Percentiles rank a stretch among this genome's conserved stretches.
Conservation (phyloP, 1,284 basidiomycete species). For the Moniliophthora roreri region DNA sequence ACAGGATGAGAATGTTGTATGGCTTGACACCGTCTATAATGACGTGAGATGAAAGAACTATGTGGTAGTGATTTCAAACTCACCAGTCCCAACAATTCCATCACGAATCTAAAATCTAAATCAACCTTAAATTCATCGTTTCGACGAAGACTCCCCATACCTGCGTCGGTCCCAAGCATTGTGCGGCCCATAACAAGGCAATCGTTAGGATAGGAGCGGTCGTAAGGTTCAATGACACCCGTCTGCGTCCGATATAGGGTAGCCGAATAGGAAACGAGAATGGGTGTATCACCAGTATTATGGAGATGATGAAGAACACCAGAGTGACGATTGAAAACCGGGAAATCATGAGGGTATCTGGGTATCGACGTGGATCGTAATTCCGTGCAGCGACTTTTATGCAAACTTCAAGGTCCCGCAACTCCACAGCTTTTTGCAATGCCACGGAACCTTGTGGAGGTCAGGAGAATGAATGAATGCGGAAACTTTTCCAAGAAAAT, state of each 20-base stretch:
- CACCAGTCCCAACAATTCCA: constrained; percentile 35
- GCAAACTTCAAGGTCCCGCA: background rate
- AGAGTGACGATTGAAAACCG: constrained; percentile 63
- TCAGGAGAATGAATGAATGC: background rate
- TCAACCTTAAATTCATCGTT: background rate
- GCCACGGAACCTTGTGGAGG: background rate
- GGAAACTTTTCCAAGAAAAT: background rate
- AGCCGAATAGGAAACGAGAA: constrained; percentile 50
- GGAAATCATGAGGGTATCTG: constrained; percentile 35
- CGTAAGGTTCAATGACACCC: constrained; percentile 63
- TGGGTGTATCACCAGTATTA: constrained; percentile 69
- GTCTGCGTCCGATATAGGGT: constrained; percentile 26
- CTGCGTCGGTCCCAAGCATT: constrained; percentile 60
- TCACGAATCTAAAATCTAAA: constrained; percentile 42
- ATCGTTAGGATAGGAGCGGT: constrained; percentile 82
- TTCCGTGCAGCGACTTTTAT: background rate
- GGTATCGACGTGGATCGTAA: constrained; percentile 5
- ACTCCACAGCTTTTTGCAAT: background rate
- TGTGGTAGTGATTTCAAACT: constrained; percentile 10
- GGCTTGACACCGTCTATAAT: constrained; percentile 76
- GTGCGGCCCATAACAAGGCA: constrained; percentile 73
- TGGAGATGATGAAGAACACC: constrained; percentile 74
- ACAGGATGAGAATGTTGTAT: constrained; percentile 91
- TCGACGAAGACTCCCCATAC: constrained; percentile 1
- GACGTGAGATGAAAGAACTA: background rate